Evolutionary conservation across 2,329 filamentous ascomycete species (phyloP).

Genomic region (Tolypocladium tropicale): DNA sequence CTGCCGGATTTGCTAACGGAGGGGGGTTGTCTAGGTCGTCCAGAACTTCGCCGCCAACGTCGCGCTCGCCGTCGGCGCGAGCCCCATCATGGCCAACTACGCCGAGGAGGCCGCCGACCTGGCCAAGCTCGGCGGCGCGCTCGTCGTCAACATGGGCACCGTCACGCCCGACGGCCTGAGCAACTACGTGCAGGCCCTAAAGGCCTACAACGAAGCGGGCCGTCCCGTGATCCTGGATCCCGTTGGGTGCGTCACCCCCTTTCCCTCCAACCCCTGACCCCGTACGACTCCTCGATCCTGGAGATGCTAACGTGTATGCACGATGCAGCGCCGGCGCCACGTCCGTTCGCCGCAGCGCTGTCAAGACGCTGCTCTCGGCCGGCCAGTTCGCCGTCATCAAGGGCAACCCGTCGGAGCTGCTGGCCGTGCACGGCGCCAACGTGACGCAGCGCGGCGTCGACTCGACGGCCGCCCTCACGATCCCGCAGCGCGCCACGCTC

Average conservation of each 20-base stretch:
- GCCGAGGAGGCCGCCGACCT: slow-evolving; percentile 74
- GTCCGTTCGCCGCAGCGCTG: slow-evolving; percentile 56
- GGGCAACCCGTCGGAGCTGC: slow-evolving; percentile 85
- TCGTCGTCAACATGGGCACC: slow-evolving; percentile 94
- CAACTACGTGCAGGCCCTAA: slow-evolving; percentile 64
- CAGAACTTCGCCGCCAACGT: slow-evolving; percentile 94
- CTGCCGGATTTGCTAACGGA: background rate
- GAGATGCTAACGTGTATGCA: background rate
- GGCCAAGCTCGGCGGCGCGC: slow-evolving; percentile 61
- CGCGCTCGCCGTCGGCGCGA: slow-evolving; percentile 72
- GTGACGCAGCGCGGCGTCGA: slow-evolving; percentile 71
- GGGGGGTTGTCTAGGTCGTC: slow-evolving; percentile 52
- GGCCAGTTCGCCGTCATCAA: slow-evolving; percentile 87
- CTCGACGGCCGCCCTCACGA: slow-evolving; percentile 50
- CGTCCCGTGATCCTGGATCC: slow-evolving; percentile 79
- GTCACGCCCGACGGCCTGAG: slow-evolving; percentile 63
- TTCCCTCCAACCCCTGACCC: background rate
- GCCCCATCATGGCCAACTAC: slow-evolving; percentile 90
- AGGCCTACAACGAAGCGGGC: slow-evolving; percentile 69
- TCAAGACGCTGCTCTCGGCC: slow-evolving; percentile 57
- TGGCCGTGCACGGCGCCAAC: slow-evolving; percentile 52
- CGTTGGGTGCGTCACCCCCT: slow-evolving; percentile 51
- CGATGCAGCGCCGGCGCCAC: slow-evolving; percentile 63
- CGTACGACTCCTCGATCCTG: background rate
- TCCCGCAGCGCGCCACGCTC: slow-evolving; percentile 43